A percentile compares a stretch with the other conserved stretches of the same genome.
phyloP scores from a whole-genome alignment of 1,139 yeast species.

The Nakaseomyces uthaithaninus region DNA sequence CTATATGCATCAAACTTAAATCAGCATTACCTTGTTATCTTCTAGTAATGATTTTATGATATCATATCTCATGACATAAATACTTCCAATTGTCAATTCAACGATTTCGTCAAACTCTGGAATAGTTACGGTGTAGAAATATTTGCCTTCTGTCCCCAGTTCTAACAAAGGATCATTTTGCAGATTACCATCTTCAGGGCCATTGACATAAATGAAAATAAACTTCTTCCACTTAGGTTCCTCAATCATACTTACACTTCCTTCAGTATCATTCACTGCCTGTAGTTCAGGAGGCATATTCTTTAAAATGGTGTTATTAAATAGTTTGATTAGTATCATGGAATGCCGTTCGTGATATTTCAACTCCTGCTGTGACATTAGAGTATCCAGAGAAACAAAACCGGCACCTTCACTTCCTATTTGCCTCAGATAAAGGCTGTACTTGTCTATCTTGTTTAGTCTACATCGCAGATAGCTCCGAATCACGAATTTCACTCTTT shows the following conservation, averaged over 20 bases:
- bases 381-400: slow-evolving; percentile 16
- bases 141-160: slow-evolving; percentile 22
- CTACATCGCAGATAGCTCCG: slow-evolving; percentile 76
- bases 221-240: slow-evolving; percentile 68
- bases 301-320: slow-evolving; percentile 58
- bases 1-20: too few species aligned
- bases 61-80: slow-evolving; percentile 67
- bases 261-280: slow-evolving; percentile 67
- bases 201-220: slow-evolving; percentile 58
- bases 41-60: slow-evolving; percentile 28
- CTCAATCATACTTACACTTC: slow-evolving; percentile 71
- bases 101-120: slow-evolving; percentile 44
- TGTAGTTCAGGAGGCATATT: slow-evolving; percentile 62
- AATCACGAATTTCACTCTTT: slow-evolving; percentile 70
- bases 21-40: slow-evolving; percentile 25
- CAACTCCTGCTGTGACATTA: slow-evolving; percentile 52
- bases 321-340: slow-evolving; percentile 53
- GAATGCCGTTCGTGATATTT: slow-evolving; percentile 60
- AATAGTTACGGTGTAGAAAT: slow-evolving; percentile 26
- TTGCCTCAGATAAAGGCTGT: slow-evolving; percentile 45
- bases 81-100: slow-evolving; percentile 55
- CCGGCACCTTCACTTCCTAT: slow-evolving; percentile 14
- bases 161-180: slow-evolving; percentile 31
- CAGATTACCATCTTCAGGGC: slow-evolving; percentile 22
- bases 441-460: slow-evolving; percentile 62